A percentile compares a stretch with the other conserved stretches of the same genome.
Evolutionary conservation across 1,284 basidiomycete genomes (phyloP).

Genomic region (Irpex rosettiformis): DNA sequence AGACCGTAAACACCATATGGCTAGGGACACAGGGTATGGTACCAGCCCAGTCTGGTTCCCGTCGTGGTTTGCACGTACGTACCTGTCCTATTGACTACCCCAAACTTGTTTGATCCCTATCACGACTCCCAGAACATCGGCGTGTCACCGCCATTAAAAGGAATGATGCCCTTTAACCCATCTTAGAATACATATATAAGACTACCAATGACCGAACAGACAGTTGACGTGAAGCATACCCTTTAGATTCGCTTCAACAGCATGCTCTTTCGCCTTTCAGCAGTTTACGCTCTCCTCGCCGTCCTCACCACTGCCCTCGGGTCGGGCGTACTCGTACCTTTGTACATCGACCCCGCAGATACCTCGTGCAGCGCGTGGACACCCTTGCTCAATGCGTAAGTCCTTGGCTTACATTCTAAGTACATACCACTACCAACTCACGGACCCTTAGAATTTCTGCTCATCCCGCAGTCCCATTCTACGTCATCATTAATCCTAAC

Average conservation of each 20-base stretch:
- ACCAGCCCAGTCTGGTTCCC: no score
- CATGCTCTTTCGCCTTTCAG: not conserved
- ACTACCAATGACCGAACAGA: not conserved
- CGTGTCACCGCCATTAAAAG: not conserved
- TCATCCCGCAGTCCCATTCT: constrained; percentile 18
- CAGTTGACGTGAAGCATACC: not conserved
- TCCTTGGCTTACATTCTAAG: not conserved
- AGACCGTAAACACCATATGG: no score
- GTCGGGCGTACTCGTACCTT: constrained; percentile 19
- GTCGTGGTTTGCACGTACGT: not conserved
- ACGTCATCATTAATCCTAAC: constrained; percentile 29
- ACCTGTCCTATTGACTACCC: not conserved
- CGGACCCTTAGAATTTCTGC: constrained; percentile 3
- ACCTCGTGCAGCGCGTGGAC: constrained; percentile 17
- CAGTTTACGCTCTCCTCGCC: not conserved
- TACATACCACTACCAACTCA: not conserved
- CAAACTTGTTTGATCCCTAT: not conserved
- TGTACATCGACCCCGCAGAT: constrained; percentile 18
- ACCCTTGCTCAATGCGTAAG: constrained; percentile 16
- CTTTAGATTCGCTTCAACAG: not conserved
- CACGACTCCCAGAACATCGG: not conserved
- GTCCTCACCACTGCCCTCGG: not conserved
- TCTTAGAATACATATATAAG: not conserved
- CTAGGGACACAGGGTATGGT: no score
- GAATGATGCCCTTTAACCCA: not conserved